A percentile compares a stretch with the other conserved stretches of the same genome.
Conservation (phyloP, 2,329 filamentous ascomycete genomes). For the Fusarium compactum region DNA sequence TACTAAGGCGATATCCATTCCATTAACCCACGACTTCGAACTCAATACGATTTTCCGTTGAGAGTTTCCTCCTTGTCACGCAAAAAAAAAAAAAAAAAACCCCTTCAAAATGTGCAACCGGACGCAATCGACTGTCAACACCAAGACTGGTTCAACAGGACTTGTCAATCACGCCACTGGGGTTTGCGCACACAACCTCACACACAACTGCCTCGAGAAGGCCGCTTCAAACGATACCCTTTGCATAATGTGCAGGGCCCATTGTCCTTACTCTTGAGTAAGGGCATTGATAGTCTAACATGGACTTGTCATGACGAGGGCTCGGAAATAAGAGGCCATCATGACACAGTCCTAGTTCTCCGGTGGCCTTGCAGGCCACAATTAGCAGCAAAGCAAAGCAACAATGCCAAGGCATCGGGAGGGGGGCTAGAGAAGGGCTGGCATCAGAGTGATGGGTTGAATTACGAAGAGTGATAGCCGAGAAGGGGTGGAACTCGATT, state of each 20-base stretch:
- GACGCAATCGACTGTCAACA: constrained; percentile 13
- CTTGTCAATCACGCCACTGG: constrained; percentile 41
- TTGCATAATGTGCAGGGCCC: constrained; percentile 45
- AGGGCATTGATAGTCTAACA: neutral
- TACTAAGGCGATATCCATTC: neutral
- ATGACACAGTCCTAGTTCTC: constrained; percentile 1
- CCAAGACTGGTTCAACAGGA: constrained; percentile 5
- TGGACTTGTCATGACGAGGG: neutral
- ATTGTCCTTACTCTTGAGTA: constrained; percentile 31
- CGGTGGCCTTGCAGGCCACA: neutral
- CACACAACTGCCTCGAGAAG: constrained; percentile 43
- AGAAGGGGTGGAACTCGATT: constrained; percentile 23
- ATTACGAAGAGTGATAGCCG: constrained; percentile 18
- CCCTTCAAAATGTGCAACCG: neutral
- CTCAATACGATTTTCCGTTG: too few relatives aligned
- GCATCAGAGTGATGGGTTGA: constrained; percentile 14
- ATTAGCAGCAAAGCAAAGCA: neutral
- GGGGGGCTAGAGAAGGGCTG: constrained; percentile 6
- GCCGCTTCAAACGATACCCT: constrained; percentile 35
- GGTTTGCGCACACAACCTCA: constrained; percentile 42
- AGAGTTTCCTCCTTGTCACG: neutral
- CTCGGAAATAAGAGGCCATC: neutral
- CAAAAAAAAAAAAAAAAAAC: too few relatives aligned
- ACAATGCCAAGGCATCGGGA: constrained; percentile 1
- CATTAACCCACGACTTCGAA: neutral